A percentile compares a stretch with the other conserved stretches of the same genome.
These are phyloP conservation scores for Ettlia oleoabundans DNA, from an alignment of 139 green algal species.

Conservation along the genomic window DNA sequence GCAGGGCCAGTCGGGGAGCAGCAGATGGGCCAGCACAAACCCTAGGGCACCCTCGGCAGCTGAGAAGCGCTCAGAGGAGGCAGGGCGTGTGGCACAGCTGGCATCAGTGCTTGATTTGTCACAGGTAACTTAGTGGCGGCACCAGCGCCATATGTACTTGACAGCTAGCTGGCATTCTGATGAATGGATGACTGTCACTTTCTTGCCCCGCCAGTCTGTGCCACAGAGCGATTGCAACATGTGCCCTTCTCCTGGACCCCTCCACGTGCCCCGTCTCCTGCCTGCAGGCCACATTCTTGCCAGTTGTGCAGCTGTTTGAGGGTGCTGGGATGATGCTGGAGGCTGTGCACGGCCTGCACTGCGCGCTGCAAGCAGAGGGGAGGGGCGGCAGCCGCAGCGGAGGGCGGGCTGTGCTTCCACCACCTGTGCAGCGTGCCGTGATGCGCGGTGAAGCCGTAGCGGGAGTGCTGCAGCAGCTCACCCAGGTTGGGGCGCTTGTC, in stretches of 20 bases:
- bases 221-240: too few relatives aligned
- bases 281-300: too few relatives aligned
- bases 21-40: background rate
- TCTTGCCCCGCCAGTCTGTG: too few relatives aligned
- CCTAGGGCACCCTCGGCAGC: background rate
- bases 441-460: background rate
- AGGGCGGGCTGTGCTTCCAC: background rate
- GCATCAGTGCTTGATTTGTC: slow-evolving; percentile 5
- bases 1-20: background rate
- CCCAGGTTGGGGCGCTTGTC: background rate
- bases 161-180: too few relatives aligned
- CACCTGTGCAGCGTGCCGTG: slow-evolving; percentile 10
- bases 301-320: slow-evolving; percentile 32
- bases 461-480: background rate
- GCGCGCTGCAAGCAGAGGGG: background rate
- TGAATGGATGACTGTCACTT: too few relatives aligned
- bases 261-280: too few relatives aligned
- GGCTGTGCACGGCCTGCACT: slow-evolving; percentile 10
- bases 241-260: too few relatives aligned
- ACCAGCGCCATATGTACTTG: too few relatives aligned
- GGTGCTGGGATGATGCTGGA: slow-evolving; percentile 17
- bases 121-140: slow-evolving; percentile 3
- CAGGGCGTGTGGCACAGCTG: background rate
- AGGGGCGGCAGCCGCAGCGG: background rate
- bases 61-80: slow-evolving; percentile 1